phyloP scores from a whole-genome alignment of 1,284 basidiomycete genomes.

The Fistulina hepatica region DNA sequence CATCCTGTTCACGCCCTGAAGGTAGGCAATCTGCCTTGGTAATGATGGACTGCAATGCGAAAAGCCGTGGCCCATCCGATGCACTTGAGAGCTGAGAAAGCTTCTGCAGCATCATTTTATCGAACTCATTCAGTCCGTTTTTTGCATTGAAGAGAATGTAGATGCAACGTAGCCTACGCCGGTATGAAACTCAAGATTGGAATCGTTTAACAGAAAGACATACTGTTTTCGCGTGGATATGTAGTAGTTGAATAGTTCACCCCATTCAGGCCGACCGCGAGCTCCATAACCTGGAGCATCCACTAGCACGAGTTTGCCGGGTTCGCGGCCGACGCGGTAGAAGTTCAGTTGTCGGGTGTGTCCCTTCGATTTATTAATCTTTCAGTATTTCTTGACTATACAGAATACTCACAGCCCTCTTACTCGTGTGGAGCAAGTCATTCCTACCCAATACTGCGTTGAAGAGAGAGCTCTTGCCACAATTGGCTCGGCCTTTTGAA shows the following conservation, averaged over 20 bases:
- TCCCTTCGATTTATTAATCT: slow-evolving; percentile 34
- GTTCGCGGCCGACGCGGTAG: slow-evolving; percentile 46
- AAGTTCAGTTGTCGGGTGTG: slow-evolving; percentile 61
- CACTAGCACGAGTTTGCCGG: slow-evolving; percentile 52
- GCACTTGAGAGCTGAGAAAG: slow-evolving; percentile 29
- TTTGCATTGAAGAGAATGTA: slow-evolving; percentile 61
- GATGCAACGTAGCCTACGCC: slow-evolving; percentile 47
- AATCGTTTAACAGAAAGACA: slow-evolving; percentile 17
- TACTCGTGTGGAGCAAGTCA: slow-evolving; percentile 49
- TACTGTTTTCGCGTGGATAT: slow-evolving; percentile 48
- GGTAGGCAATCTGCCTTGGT: slow-evolving; percentile 55
- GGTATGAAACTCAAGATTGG: background rate
- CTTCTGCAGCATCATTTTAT: slow-evolving; percentile 48
- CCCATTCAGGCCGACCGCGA: slow-evolving; percentile 67
- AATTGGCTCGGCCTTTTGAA: slow-evolving; percentile 56
- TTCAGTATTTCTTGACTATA: slow-evolving; percentile 2
- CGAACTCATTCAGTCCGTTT: slow-evolving; percentile 46
- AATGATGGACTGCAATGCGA: slow-evolving; percentile 57
- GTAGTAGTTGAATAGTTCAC: slow-evolving; percentile 54
- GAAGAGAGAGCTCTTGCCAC: slow-evolving; percentile 62
- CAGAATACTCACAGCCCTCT: slow-evolving; percentile 44
- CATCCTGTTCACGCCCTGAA: slow-evolving; percentile 17
- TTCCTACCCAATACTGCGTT: slow-evolving; percentile 55
- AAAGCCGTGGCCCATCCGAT: slow-evolving; percentile 30
- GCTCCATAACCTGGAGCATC: slow-evolving; percentile 70